phyloP scores from a whole-genome alignment of 108 stramenopile genomes.

The Skeletonema costatum region DNA sequence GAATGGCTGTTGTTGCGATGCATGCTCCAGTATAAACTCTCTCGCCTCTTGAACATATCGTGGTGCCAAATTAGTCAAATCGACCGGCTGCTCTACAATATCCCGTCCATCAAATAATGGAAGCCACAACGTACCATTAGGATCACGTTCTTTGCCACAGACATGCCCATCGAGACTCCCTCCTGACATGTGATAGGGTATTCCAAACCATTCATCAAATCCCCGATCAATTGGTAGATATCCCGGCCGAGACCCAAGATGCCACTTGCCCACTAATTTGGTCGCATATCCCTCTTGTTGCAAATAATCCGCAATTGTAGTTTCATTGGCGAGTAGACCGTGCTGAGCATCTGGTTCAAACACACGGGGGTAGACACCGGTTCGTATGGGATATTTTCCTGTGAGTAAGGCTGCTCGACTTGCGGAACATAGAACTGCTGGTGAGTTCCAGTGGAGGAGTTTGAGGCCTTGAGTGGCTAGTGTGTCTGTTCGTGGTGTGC shows the following conservation, averaged over 20 bases:
- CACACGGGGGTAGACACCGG: constrained; percentile 71
- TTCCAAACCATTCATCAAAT: constrained; percentile 81
- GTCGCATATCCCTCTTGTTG: constrained; percentile 66
- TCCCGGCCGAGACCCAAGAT: constrained; percentile 62
- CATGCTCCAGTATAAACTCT: too few species aligned
- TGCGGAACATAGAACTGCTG: constrained; percentile 69
- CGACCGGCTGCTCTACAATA: too few species aligned
- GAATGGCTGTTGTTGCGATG: too few species aligned
- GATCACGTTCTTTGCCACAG: constrained; percentile 37
- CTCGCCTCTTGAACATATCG: too few species aligned
- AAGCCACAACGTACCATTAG: constrained; percentile 62
- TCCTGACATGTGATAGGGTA: constrained; percentile 78
- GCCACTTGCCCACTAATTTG: constrained; percentile 83
- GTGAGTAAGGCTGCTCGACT: constrained; percentile 68
- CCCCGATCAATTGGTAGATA: constrained; percentile 75
- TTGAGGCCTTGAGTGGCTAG: constrained; percentile 52
- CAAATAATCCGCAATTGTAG: constrained; percentile 62
- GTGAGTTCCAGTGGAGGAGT: constrained; percentile 70
- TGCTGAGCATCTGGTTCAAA: constrained; percentile 57
- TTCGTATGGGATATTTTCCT: constrained; percentile 65
- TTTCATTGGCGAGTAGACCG: constrained; percentile 65
- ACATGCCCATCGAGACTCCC: constrained; percentile 64
- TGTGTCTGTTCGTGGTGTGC: constrained; percentile 64
- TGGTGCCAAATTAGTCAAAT: too few species aligned
- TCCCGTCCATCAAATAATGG: constrained; percentile 26